Evolutionary conservation across 805 yeast genomes (phyloP).

Genomic region (Candida nonsorbophila): DNA sequence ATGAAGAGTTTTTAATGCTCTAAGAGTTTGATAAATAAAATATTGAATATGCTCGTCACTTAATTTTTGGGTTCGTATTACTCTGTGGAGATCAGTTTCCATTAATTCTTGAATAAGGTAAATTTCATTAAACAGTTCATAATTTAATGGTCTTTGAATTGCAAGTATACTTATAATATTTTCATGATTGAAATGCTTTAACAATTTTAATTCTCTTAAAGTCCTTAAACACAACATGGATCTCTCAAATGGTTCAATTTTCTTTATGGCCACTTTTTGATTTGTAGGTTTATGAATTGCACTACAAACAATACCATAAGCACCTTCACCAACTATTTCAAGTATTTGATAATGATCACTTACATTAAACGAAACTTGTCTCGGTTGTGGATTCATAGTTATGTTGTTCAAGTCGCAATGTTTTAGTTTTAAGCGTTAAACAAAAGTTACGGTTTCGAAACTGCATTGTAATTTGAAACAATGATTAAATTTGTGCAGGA

Average conservation of each 20-base stretch:
- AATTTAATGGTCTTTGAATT: slow-evolving; percentile 76
- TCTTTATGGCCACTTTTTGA: slow-evolving; percentile 91
- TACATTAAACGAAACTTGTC: slow-evolving; percentile 65
- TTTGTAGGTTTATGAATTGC: slow-evolving; percentile 84
- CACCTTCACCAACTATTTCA: slow-evolving; percentile 91
- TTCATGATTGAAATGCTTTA: slow-evolving; percentile 89
- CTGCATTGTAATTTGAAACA: too few relatives aligned
- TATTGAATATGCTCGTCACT: slow-evolving; percentile 93
- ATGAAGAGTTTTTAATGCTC: slow-evolving; percentile 88
- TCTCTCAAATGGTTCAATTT: slow-evolving; percentile 87
- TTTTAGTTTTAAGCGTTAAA: too few relatives aligned
- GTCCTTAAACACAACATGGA: slow-evolving; percentile 87
- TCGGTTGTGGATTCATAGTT: slow-evolving; percentile 6
- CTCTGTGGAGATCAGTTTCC: slow-evolving; percentile 85
- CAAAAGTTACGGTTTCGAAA: too few relatives aligned
- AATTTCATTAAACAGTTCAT: slow-evolving; percentile 77
- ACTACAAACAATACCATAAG: slow-evolving; percentile 90
- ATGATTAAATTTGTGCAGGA: too few relatives aligned
- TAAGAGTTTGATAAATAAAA: slow-evolving; percentile 82
- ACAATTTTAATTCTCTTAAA: slow-evolving; percentile 78
- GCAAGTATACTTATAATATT: slow-evolving; percentile 87
- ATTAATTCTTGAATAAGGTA: slow-evolving; percentile 82
- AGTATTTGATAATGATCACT: slow-evolving; percentile 81
- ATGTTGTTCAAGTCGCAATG: too few relatives aligned
- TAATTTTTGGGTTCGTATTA: slow-evolving; percentile 73